A percentile compares a stretch with the other conserved stretches of the same genome.
Conservation (phyloP, 1,284 basidiomycete species). For the Irpex lacteus region DNA sequence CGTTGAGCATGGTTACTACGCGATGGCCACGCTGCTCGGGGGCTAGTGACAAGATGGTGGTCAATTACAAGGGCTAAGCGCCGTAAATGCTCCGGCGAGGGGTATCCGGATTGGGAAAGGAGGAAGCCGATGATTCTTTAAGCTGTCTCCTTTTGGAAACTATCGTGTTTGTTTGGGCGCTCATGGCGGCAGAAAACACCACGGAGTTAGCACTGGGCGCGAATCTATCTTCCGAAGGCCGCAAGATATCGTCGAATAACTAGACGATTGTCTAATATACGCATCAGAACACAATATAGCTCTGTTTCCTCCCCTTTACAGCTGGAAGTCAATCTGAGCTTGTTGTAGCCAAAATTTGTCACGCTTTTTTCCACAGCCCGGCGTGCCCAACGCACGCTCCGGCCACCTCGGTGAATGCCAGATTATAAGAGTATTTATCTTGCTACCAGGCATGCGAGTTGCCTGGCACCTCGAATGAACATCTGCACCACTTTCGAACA, state of each 20-base stretch:
- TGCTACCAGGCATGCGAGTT: background rate
- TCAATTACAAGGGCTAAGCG: conserved; percentile 7
- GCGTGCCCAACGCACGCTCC: background rate
- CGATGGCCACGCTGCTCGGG: background rate
- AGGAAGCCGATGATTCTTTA: conserved; percentile 11
- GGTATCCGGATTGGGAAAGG: conserved; percentile 7
- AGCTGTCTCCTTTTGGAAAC: conserved; percentile 3
- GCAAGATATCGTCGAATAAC: background rate
- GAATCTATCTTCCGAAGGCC: background rate
- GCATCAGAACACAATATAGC: background rate
- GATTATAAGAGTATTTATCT: background rate
- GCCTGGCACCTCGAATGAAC: background rate
- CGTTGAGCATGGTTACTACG: conserved; percentile 5
- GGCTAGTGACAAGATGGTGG: conserved; percentile 4
- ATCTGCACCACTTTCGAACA: background rate
- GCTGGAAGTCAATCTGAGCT: too few relatives aligned
- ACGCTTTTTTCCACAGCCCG: background rate
- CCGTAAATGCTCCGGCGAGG: conserved; percentile 7
- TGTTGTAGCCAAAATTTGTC: too few relatives aligned
- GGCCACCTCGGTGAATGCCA: background rate
- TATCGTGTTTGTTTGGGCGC: conserved; percentile 6
- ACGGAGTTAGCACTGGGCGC: background rate
- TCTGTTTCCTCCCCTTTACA: too few relatives aligned
- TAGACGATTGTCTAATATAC: too few relatives aligned
- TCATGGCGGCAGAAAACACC: background rate